These are phyloP conservation scores for Neoascochyta sp. DNA, from an alignment of 2,329 filamentous ascomycete species.

Conservation along the genomic window DNA sequence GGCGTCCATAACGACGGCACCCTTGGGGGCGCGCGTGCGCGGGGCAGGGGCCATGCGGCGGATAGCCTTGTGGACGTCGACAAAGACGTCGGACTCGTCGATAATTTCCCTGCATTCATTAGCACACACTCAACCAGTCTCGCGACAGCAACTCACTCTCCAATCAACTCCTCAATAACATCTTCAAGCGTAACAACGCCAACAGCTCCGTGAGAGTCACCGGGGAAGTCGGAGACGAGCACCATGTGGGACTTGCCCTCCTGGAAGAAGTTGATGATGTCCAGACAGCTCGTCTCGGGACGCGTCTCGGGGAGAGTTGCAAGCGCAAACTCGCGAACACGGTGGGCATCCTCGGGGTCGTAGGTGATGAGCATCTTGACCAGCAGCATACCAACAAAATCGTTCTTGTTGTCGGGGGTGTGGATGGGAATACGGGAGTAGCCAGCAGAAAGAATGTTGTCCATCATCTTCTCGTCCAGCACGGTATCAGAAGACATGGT, in stretches of 20 bases:
- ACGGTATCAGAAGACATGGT: slow-evolving; percentile 94
- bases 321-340: slow-evolving; percentile 84
- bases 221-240: slow-evolving; percentile 82
- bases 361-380: slow-evolving; percentile 99
- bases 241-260: slow-evolving; percentile 99
- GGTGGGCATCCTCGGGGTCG: slow-evolving; percentile 86
- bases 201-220: slow-evolving; percentile 84
- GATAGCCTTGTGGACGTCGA: slow-evolving; percentile 98
- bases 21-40: slow-evolving; percentile 64
- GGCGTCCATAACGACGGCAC: slow-evolving; percentile 49
- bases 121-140: slow-evolving; percentile 1
- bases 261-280: slow-evolving; percentile 99
- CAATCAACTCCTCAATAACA: slow-evolving; percentile 97
- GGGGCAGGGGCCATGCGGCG: slow-evolving; percentile 82
- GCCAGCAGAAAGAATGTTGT: slow-evolving; percentile 84
- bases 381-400: slow-evolving; percentile 96
- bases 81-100: slow-evolving; percentile 96
- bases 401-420: slow-evolving; percentile 72
- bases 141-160: slow-evolving; percentile 65
- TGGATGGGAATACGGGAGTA: slow-evolving; percentile 97
- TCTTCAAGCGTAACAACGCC: slow-evolving; percentile 96
- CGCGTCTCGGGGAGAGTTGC: slow-evolving; percentile 93
- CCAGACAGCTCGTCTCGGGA: slow-evolving; percentile 91
- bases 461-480: slow-evolving; percentile 90
- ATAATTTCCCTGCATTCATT: slow-evolving; percentile 74